Percentiles rank a stretch among this genome's conserved stretches.
phyloP scores from a whole-genome alignment of 1,284 basidiomycete species.

The Trichosporon asahii region DNA sequence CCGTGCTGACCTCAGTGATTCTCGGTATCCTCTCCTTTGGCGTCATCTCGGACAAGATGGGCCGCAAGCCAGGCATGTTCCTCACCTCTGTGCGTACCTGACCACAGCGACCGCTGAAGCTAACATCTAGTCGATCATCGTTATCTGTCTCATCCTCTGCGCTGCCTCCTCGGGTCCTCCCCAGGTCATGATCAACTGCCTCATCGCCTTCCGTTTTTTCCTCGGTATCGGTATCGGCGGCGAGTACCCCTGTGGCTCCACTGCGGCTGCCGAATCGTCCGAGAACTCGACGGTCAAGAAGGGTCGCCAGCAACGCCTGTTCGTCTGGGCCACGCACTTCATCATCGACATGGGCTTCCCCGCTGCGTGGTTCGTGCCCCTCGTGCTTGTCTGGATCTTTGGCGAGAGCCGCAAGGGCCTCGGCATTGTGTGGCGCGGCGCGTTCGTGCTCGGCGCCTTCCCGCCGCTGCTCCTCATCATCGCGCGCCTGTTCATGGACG shows the following conservation, averaged over 20 bases:
- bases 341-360: conserved; percentile 45
- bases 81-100: conserved; percentile 14
- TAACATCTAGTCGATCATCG: conserved; percentile 17
- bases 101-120: neutral
- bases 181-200: conserved; percentile 67
- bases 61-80: conserved; percentile 62
- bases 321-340: conserved; percentile 55
- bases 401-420: conserved; percentile 57
- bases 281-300: conserved; percentile 69
- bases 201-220: conserved; percentile 77
- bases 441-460: conserved; percentile 78
- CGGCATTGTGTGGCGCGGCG: conserved; percentile 79
- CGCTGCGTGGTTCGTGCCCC: conserved; percentile 73
- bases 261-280: conserved; percentile 76
- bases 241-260: conserved; percentile 69
- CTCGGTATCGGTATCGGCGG: conserved; percentile 73
- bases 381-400: conserved; percentile 83
- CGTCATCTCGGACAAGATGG: conserved; percentile 77
- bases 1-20: conserved; percentile 14
- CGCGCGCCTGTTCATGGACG: conserved; percentile 82
- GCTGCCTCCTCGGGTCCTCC: conserved; percentile 51
- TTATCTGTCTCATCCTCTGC: conserved; percentile 54
- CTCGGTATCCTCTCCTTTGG: conserved; percentile 43
- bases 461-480: conserved; percentile 73
- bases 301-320: conserved; percentile 77